phyloP scores from a whole-genome alignment of 257 asterid genomes.

The Salvia splendens region DNA sequence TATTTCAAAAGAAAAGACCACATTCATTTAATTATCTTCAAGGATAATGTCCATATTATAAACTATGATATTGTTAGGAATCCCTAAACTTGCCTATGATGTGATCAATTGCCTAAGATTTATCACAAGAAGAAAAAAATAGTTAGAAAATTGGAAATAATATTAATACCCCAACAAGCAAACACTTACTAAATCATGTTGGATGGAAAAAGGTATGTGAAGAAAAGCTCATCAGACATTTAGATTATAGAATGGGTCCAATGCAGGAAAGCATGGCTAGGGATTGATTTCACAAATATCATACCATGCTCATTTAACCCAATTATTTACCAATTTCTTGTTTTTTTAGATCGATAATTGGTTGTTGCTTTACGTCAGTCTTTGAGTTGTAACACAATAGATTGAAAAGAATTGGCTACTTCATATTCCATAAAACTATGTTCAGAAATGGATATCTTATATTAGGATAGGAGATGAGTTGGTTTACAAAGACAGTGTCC shows the following conservation, averaged over 20 bases:
- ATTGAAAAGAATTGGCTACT: too few relatives aligned
- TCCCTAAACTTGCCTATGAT: constrained; percentile 39
- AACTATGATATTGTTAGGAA: constrained; percentile 25
- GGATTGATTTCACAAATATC: constrained; percentile 26
- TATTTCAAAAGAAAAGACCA: constrained; percentile 55
- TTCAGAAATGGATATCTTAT: too few relatives aligned
- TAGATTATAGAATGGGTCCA: constrained; percentile 33
- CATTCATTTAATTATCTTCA: constrained; percentile 26
- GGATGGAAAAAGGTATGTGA: constrained; percentile 11
- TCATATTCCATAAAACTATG: too few relatives aligned
- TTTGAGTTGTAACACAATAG: too few relatives aligned
- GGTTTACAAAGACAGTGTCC: too few relatives aligned
- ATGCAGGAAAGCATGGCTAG: constrained; percentile 28
- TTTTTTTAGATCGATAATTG: too few relatives aligned
- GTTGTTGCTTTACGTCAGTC: too few relatives aligned
- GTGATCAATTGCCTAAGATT: constrained; percentile 34
- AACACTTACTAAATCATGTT: constrained; percentile 26
- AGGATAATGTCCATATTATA: constrained; percentile 48
- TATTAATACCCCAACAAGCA: constrained; percentile 16
- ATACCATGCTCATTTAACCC: neutral
- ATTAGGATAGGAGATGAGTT: too few relatives aligned
- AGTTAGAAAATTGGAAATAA: neutral
- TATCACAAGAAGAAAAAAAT: neutral
- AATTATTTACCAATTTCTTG: neutral
- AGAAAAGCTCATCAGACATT: constrained; percentile 18